Conservation (phyloP, 495 filamentous ascomycete genomes). For the Zalerion maritima region DNA sequence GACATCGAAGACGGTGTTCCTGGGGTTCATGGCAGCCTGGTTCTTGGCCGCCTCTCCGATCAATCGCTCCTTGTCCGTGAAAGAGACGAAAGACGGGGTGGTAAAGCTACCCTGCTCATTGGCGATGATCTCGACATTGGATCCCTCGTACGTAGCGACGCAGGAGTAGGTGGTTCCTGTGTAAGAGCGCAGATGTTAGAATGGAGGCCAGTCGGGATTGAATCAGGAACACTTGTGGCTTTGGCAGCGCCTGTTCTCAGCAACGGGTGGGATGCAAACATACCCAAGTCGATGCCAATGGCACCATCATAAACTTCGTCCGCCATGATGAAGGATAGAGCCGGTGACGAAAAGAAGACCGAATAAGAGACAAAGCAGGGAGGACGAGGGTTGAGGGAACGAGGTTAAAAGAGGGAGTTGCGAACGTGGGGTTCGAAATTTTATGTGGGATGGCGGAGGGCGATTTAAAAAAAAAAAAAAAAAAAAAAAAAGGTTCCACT, state of each 20-base stretch:
- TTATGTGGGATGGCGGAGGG: constrained; percentile 7
- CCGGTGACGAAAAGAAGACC: constrained; percentile 9
- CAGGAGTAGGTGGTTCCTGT: constrained; percentile 97
- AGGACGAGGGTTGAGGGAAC: constrained; percentile 4
- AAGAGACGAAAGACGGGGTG: constrained; percentile 94
- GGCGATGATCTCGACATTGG: constrained; percentile 98
- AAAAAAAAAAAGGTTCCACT: too few relatives aligned
- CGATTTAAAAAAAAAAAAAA: constrained; percentile 7
- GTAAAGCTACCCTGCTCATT: constrained; percentile 99
- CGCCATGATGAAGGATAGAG: constrained; percentile 46
- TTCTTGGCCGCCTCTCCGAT: constrained; percentile 99
- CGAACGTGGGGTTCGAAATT: too few relatives aligned
- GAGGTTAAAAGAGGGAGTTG: too few relatives aligned
- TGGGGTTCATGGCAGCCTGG: constrained; percentile 97
- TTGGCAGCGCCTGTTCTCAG: background rate
- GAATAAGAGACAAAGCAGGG: constrained; percentile 6
- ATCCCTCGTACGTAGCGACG: constrained; percentile 97
- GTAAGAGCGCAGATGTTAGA: constrained; percentile 8
- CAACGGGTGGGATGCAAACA: constrained; percentile 14
- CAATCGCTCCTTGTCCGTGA: constrained; percentile 95
- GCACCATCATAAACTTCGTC: constrained; percentile 98
- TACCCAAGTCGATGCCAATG: constrained; percentile 99
- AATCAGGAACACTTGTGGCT: constrained; percentile 5
- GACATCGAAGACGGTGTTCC: constrained; percentile 96
- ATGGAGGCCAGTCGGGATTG: constrained; percentile 1